Evolutionary conservation across 2,329 filamentous ascomycete genomes (phyloP).

Genomic region (Sporothrix euskadiensis): DNA sequence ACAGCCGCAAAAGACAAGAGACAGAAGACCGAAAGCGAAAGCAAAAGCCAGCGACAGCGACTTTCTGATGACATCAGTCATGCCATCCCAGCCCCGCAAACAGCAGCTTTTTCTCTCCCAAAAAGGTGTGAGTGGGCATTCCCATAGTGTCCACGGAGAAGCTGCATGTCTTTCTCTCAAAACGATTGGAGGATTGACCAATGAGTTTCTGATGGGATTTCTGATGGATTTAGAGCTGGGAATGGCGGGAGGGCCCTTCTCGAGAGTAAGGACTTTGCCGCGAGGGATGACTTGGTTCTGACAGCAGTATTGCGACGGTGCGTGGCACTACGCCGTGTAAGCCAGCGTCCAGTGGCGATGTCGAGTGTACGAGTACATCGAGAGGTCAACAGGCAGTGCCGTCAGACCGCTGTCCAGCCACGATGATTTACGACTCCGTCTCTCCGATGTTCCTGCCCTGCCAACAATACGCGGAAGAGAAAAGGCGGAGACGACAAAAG

Average conservation of each 20-base stretch:
- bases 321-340: too few relatives aligned
- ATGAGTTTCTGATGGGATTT: not conserved
- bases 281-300: too few relatives aligned
- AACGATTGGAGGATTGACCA: not conserved
- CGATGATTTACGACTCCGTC: not conserved
- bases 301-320: too few relatives aligned
- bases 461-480: not conserved
- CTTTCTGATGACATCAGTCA: conserved; percentile 11
- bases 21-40: not conserved
- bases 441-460: not conserved
- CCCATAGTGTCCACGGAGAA: not conserved
- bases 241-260: not conserved
- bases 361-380: too few relatives aligned
- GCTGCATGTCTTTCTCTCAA: not conserved
- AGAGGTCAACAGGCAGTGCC: not conserved
- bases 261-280: not conserved
- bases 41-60: too few relatives aligned
- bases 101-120: not conserved
- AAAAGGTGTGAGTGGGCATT: not conserved
- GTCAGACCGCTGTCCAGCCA: not conserved
- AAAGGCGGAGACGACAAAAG: not conserved
- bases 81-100: not conserved
- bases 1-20: too few relatives aligned
- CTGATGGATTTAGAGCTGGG: not conserved
- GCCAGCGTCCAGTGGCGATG: too few relatives aligned